Base-by-base conservation (phyloP, 75 land plant species). In the Larix kaempferi region DNA sequence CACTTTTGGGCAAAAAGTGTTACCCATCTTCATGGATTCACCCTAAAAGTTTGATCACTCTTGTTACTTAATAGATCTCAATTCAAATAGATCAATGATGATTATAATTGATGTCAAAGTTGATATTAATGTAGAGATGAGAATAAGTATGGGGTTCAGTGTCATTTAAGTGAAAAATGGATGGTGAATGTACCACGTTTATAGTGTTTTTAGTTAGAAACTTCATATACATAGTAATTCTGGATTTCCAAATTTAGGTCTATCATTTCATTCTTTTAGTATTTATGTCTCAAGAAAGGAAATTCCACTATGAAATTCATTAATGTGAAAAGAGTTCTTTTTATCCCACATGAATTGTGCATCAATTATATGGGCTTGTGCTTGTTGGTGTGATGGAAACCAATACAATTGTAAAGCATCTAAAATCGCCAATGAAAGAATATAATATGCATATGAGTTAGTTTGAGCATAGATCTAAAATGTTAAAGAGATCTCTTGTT, bases 251-350 rank as follows among this genome's bases (percentile, higher is more conserved):
- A 44, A 69, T 19, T 67, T 41, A 69, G 72, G 7, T 44, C 52
- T 44, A 44, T 44, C 52, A 44, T 69, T 69, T 69, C 69, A 69
- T 69, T 69, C 72, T 69, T 67, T 69, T 44, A 69, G 72, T 39
- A 35, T 69, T 39, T 69, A 52, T 69, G 72, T 41, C 72, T 44
- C 37, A 7, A 39, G 52, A 6, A 21, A 22, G 72, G 39, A 44
- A 69, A 69, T 69, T 19, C 52, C 37, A 69, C 72, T 69, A 69
- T 69, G 39, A 69, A 69, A 69, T 69, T 69, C 72, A 37, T 69
- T 69, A 69, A 69, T 69, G 72, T 19, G 41, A 69, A 67, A 67
- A 69, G 52, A 69, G 23, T 37, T 69, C 21, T 37, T 69, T 69
- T 22, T 69, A 19, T 7, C 21, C 21, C 52, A 17, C n/a, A 23